Conservation (phyloP, 371 early-diverging fungal species). For the Rhizopus delemar region DNA sequence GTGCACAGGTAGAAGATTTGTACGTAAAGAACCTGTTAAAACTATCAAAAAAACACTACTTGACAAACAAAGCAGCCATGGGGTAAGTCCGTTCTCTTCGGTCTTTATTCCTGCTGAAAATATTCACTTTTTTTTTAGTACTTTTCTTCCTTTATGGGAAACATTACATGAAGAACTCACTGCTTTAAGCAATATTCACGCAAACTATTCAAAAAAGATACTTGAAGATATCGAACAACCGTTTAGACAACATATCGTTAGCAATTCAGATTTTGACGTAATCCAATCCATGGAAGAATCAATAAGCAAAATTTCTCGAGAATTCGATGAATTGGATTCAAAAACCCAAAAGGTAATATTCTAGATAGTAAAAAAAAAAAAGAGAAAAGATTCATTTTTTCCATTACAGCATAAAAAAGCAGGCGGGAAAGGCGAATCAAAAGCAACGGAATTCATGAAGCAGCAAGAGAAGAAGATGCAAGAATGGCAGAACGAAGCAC, state of each 20-base stretch:
- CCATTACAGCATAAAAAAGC: slow-evolving; percentile 21
- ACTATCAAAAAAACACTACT: slow-evolving; percentile 22
- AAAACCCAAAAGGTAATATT: slow-evolving; percentile 5
- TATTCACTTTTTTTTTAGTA: slow-evolving; percentile 7
- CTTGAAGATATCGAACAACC: slow-evolving; percentile 22
- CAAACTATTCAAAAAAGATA: slow-evolving; percentile 18
- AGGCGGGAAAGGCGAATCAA: slow-evolving; percentile 9
- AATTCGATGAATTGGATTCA: slow-evolving; percentile 15
- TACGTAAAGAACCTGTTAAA: slow-evolving; percentile 21
- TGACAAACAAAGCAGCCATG: slow-evolving; percentile 11
- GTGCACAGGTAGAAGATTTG: slow-evolving; percentile 27
- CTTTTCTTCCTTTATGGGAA: slow-evolving; percentile 28
- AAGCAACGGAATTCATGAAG: slow-evolving; percentile 34
- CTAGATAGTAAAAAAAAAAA: slow-evolving; percentile 10
- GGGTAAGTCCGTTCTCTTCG: slow-evolving; percentile 12
- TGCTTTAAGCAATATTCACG: slow-evolving; percentile 16
- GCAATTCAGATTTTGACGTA: slow-evolving; percentile 8
- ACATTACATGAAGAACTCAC: slow-evolving; percentile 20
- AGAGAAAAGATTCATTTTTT: slow-evolving; percentile 10
- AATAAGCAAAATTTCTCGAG: slow-evolving; percentile 11
- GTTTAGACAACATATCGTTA: slow-evolving; percentile 15
- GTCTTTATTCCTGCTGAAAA: too few species aligned
- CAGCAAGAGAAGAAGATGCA: slow-evolving; percentile 25
- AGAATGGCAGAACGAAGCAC: slow-evolving; percentile 48
- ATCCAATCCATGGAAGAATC: slow-evolving; percentile 10